Base-by-base conservation (phyloP, 768 basidiomycete genomes). In the Leccinum barrowsii region DNA sequence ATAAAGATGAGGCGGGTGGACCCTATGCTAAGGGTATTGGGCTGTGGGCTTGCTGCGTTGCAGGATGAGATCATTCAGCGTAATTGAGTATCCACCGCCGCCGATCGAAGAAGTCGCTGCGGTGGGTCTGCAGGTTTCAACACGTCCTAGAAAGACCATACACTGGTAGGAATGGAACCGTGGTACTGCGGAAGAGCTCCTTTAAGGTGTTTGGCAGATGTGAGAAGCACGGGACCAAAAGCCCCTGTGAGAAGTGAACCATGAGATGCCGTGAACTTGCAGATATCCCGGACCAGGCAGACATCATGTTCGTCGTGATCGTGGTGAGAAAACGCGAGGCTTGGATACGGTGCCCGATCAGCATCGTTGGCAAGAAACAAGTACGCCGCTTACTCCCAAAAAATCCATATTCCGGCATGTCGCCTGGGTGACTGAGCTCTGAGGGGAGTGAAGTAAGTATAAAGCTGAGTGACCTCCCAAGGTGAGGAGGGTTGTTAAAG, bases 61-160 rank as follows among this genome's bases (percentile, higher is more conserved):
- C 60, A 50, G 34, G 56, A 61, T 58, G 50, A 49, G 44, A 61
- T 65, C 52, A 55, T 22, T 47, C 62, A 58, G 64, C 58, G 65
- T 62, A 60, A 66, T 62, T 56, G n/a, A 50, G 54, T 57, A 47
- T 49, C 54, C 64, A 37, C 59, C 55, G 47, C 50, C 50, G 24
- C 35, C 54, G 68, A 68, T 70, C 60, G 63, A 57, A 61, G 65
- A 65, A 70, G 68, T 54, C 60, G 42, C 65, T 68, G 63, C 57
- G 57, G 35, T 15, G 57, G 32, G 50, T 56, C 40, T 52, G 52
- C 56, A 64, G 58, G 56, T 24, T 49, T 51, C 47, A 61, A 58
- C 67, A 63, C 65, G 63, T 65, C 68, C 51, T 37, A 12, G 52
- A 61, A 65, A 46, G 51, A 56, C 55, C 28, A 21, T 52, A 54